These are phyloP conservation scores for Rhododendron ferrugineum DNA, from an alignment of 148 eudicot genomes.

Conservation along the genomic window DNA sequence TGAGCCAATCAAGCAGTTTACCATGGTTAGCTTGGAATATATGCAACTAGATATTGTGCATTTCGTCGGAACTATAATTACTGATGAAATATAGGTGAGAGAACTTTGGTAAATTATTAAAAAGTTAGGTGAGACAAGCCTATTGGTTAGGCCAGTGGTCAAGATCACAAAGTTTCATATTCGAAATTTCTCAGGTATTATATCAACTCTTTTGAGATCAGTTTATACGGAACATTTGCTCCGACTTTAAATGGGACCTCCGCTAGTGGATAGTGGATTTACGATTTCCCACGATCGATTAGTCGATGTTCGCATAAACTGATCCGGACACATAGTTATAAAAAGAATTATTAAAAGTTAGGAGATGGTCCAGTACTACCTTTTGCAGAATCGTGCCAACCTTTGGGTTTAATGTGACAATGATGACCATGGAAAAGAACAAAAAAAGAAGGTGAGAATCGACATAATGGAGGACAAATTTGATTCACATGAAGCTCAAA, in stretches of 20 bases:
- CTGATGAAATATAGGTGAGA: background rate
- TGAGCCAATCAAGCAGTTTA: background rate
- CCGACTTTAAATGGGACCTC: too few species aligned
- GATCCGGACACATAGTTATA: too few species aligned
- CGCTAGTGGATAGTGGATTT: background rate
- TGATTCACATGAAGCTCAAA: background rate
- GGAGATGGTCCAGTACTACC: background rate
- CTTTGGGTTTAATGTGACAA: background rate
- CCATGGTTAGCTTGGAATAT: background rate
- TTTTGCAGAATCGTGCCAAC: background rate
- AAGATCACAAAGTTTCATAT: background rate
- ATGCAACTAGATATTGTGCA: background rate
- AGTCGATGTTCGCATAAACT: too few species aligned
- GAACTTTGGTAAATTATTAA: background rate
- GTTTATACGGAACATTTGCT: too few species aligned
- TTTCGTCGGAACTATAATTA: background rate
- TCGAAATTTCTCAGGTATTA: too few species aligned
- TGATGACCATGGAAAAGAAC: background rate
- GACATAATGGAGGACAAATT: background rate
- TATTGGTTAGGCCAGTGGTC: background rate
- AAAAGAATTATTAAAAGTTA: background rate
- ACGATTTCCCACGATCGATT: background rate
- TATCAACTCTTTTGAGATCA: too few species aligned
- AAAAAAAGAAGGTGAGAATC: background rate
- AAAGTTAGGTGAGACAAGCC: background rate